Conservation (phyloP, 2,329 filamentous ascomycete species). For the Gremmenia infestans region DNA sequence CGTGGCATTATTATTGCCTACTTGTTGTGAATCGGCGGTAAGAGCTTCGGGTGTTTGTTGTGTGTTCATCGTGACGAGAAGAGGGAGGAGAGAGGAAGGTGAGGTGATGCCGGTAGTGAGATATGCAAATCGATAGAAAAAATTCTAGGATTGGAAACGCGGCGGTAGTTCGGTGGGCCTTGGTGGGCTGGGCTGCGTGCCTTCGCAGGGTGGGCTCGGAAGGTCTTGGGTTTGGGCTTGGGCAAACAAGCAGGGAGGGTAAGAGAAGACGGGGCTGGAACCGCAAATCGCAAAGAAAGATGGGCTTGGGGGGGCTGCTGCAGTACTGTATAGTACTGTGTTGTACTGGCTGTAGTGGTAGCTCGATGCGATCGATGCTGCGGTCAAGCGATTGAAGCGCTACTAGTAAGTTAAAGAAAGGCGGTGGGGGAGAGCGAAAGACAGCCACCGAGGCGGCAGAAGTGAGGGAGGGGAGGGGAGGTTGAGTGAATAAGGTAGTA, state of each 20-base stretch:
- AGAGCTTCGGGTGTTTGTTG: slow-evolving; percentile 14
- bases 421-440: no score
- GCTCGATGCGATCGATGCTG: background rate
- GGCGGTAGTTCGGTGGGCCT: slow-evolving; percentile 10
- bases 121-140: slow-evolving; percentile 22
- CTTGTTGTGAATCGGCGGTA: slow-evolving; percentile 5
- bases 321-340: background rate
- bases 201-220: background rate
- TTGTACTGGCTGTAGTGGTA: background rate
- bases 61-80: slow-evolving; percentile 29
- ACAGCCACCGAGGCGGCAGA: no score
- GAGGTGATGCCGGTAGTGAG: slow-evolving; percentile 19
- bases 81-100: slow-evolving; percentile 21
- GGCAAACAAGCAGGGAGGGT: background rate
- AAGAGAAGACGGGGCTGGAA: background rate
- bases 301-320: background rate
- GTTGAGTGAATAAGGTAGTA: no score
- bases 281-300: slow-evolving; percentile 5
- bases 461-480: no score
- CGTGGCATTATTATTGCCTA: slow-evolving; percentile 26
- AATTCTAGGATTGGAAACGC: slow-evolving; percentile 16
- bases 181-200: slow-evolving; percentile 6
- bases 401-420: no score
- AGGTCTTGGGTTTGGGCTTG: background rate
- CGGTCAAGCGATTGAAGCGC: no score